phyloP scores from a whole-genome alignment of 2,329 filamentous ascomycete species.

The Neopestalotiopsis sp. region DNA sequence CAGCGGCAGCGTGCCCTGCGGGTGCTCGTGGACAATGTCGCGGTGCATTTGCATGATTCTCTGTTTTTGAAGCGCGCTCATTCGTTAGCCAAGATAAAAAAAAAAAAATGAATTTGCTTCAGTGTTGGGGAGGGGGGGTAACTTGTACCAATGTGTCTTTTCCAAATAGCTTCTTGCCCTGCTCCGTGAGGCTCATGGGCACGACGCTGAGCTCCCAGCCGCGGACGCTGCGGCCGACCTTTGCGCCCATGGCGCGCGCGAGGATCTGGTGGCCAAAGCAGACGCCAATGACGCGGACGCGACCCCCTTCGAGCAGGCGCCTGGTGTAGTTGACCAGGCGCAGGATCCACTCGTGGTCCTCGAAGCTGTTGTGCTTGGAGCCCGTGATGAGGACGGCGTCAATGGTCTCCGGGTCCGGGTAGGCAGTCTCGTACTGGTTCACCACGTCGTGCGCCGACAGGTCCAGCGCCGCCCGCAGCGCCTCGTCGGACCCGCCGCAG shows the following conservation, averaged over 20 bases:
- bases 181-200: constrained; percentile 69
- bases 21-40: constrained; percentile 73
- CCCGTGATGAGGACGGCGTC: constrained; percentile 87
- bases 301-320: constrained; percentile 61
- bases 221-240: constrained; percentile 68
- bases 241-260: constrained; percentile 71
- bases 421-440: constrained; percentile 59
- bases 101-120: not conserved
- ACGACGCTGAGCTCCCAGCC: constrained; percentile 87
- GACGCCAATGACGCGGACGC: constrained; percentile 76
- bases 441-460: constrained; percentile 77
- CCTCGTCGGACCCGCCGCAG: constrained; percentile 48
- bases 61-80: constrained; percentile 42
- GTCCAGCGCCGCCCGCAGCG: constrained; percentile 54
- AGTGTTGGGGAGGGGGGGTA: constrained; percentile 9
- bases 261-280: constrained; percentile 92
- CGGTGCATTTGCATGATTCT: constrained; percentile 86
- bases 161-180: constrained; percentile 76
- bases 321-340: constrained; percentile 73
- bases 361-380: constrained; percentile 75
- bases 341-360: constrained; percentile 76
- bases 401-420: constrained; percentile 75
- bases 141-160: constrained; percentile 59
- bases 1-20: constrained; percentile 65
- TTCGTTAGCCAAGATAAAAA: not conserved